Evolutionary conservation across 495 filamentous ascomycete genomes (phyloP).

Genomic region (Coniosporium apollinis): DNA sequence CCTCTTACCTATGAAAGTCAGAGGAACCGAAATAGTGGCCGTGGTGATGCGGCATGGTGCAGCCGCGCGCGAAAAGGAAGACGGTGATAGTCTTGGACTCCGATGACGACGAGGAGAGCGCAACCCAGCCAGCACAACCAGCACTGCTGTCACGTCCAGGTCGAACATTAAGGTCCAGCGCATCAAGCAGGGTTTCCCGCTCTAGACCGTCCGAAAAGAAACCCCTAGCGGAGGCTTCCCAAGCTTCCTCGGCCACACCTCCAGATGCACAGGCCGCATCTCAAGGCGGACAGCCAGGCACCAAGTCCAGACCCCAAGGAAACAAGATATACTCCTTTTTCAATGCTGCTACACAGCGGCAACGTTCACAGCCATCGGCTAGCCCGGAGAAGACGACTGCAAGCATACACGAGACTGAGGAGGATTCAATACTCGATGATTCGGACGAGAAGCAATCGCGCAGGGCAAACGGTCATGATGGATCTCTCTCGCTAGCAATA

Average conservation of each 20-base stretch:
- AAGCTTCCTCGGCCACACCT: background rate
- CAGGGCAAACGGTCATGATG: too few species aligned
- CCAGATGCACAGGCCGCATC: background rate
- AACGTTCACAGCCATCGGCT: constrained; percentile 11
- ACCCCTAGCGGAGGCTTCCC: background rate
- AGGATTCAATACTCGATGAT: constrained; percentile 30
- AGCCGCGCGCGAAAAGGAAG: constrained; percentile 32
- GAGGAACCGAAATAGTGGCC: too few species aligned
- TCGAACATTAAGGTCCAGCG: constrained; percentile 5
- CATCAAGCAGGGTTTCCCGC: too few species aligned
- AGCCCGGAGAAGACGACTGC: constrained; percentile 15
- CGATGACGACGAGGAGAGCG: constrained; percentile 23
- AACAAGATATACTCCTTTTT: constrained; percentile 30
- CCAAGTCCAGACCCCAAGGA: constrained; percentile 12
- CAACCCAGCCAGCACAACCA: constrained; percentile 5
- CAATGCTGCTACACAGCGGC: constrained; percentile 18
- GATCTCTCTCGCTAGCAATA: too few species aligned
- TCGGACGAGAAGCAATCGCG: constrained; percentile 16
- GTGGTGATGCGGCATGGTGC: constrained; percentile 21
- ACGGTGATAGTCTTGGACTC: constrained; percentile 28
- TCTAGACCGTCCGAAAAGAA: constrained; percentile 5
- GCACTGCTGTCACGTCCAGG: constrained; percentile 7
- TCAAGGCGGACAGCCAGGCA: background rate
- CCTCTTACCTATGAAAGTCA: too few species aligned
- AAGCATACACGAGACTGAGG: constrained; percentile 10